Percentiles rank a stretch among this genome's conserved stretches.
These are phyloP conservation scores for Gossypioides kirkii DNA, from an alignment of 345 rosid species.

Conservation along the genomic window DNA sequence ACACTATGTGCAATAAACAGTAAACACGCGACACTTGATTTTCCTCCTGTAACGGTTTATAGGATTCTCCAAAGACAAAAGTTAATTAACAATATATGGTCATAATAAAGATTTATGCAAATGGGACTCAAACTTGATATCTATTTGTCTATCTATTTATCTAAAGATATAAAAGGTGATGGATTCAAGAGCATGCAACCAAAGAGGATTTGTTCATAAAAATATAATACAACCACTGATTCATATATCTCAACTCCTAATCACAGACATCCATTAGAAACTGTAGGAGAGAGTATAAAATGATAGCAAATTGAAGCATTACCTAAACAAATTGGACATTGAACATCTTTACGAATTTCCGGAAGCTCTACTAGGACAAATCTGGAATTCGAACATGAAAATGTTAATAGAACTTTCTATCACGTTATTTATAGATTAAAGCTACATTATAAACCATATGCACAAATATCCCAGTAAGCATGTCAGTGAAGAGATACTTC, in stretches of 20 bases:
- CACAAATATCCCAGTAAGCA: background rate
- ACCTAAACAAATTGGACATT: slow-evolving; percentile 95
- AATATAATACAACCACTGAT: background rate
- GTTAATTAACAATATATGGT: background rate
- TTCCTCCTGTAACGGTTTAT: background rate
- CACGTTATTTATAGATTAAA: background rate
- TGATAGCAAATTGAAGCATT: slow-evolving; percentile 16
- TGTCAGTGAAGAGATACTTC: background rate
- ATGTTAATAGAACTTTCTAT: slow-evolving; percentile 2
- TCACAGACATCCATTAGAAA: background rate
- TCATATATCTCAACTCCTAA: background rate
- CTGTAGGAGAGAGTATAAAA: background rate
- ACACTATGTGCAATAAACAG: background rate
- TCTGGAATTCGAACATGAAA: slow-evolving; percentile 46
- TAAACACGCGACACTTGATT: background rate
- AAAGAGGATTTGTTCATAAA: background rate
- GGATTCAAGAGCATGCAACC: background rate
- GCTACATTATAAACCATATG: background rate
- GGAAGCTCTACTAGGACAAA: slow-evolving; percentile 54
- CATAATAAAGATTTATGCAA: background rate
- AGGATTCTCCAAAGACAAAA: background rate
- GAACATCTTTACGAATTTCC: slow-evolving; percentile 74
- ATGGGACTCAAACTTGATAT: background rate
- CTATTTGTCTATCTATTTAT: too few relatives aligned
- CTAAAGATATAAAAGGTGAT: background rate